Conservation (phyloP, 176 grass and related monocot genomes). For the Triticum aestivum region DNA sequence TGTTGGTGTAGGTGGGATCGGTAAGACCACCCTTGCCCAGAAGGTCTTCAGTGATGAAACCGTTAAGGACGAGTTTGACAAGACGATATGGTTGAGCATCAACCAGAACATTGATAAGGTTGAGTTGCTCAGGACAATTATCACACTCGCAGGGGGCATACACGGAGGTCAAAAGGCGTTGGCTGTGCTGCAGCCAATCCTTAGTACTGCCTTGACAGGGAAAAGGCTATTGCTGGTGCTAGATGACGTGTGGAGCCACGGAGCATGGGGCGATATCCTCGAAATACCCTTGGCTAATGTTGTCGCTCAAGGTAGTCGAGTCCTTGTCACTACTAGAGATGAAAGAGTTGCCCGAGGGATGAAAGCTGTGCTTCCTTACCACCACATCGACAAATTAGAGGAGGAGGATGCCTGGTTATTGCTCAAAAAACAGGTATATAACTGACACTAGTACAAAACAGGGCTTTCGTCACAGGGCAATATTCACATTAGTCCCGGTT, state of each 20-base stretch:
- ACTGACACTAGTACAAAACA: too few relatives aligned
- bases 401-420: neutral
- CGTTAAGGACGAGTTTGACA: neutral
- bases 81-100: slow-evolving; percentile 26
- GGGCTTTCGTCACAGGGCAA: too few relatives aligned
- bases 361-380: neutral
- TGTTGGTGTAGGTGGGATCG: slow-evolving; percentile 32
- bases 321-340: slow-evolving; percentile 6
- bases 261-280: neutral
- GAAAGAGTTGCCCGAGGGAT: neutral
- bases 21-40: slow-evolving; percentile 44
- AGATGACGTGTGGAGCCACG: slow-evolving; percentile 6
- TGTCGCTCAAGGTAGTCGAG: neutral
- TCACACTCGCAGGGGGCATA: neutral
- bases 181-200: fast-evolving
- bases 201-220: neutral
- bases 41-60: slow-evolving; percentile 12
- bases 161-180: neutral
- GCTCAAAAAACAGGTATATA: slow-evolving; percentile 8
- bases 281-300: neutral
- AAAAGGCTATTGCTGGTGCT: neutral
- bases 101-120: neutral
- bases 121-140: neutral
- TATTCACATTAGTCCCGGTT: too few relatives aligned
- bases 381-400: neutral